Evolutionary conservation across 306 rosid genomes (phyloP), one percentile per base, ranked within the genome.

Genomic region (Sechiopsis laciniata): DNA sequence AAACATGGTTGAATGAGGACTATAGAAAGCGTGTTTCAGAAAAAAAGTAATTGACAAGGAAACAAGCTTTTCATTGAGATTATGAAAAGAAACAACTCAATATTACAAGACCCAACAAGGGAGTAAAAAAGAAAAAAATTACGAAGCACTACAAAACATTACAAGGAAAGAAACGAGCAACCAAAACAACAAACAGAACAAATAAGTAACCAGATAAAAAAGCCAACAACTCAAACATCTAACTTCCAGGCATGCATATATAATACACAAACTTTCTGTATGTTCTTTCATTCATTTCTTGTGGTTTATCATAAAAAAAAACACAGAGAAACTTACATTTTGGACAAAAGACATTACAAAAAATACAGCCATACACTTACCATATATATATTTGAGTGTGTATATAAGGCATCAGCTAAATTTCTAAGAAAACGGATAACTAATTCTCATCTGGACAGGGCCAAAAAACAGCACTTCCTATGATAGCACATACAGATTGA

Each of bases 1-100:
- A 76, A 69, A 46, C 20, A 60, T 45, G 71, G 29, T 71, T 64
- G 29, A 74, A 78, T 55, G 61, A 79, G 75, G 46, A 64, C 19
- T 71, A 69, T 16, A 65, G 52, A 53, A 61, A 48, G 73, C 20
- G 15, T 37, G 45, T 21, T 69, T 69, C 50, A 29, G 57, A 71
- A 71, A 26, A 26, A 26, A 26, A 26, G 29, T 26, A 26, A 26
- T 26, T 2, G 29, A 26, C 29, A 26, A 26, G 29, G 29, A 26
- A 2, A 26, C 29, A 2, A 26, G 29, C 29, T 26, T 26, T 26
- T 26, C 29, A 26, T 26, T 26, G 29, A 26, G 29, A 26, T 26
- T 26, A 26, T 26, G 29, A 26, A 26, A 26, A 26, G 29, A 26
- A 2, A 26, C 29, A 26, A 26, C 29, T 26, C 29, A 26, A 26